Evolutionary conservation across 116 monocot genomes (phyloP).

Genomic region (Papilionanthe hybrid): DNA sequence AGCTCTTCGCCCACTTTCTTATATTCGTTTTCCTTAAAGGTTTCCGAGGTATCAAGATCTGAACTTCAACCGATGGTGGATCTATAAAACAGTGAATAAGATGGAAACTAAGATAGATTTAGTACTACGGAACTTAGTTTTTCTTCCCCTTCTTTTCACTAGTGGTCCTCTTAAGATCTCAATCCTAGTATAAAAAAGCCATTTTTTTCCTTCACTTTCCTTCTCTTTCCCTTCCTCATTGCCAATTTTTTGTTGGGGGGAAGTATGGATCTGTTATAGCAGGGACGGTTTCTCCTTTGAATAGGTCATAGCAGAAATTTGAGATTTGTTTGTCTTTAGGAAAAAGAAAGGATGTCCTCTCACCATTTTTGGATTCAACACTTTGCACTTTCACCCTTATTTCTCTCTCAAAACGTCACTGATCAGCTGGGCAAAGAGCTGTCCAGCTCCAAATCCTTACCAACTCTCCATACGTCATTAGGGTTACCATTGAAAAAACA

Average conservation of each 20-base stretch:
- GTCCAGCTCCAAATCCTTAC: not conserved
- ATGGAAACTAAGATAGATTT: not conserved
- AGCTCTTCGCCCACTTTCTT: not conserved
- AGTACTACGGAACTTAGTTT: not conserved
- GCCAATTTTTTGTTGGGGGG: not conserved
- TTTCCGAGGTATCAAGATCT: conserved; percentile 6
- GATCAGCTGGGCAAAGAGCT: not conserved
- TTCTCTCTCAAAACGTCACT: conserved; percentile 2
- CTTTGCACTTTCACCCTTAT: not conserved
- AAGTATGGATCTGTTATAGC: not conserved
- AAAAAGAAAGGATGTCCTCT: not conserved
- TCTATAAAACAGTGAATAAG: too few species aligned
- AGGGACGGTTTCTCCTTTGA: not conserved
- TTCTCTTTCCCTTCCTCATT: conserved; percentile 5
- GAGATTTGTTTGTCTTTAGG: not conserved
- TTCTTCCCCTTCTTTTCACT: not conserved
- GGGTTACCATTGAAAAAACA: not conserved
- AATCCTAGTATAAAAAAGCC: too few species aligned
- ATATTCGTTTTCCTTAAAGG: conserved; percentile 19
- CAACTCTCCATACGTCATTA: conserved; percentile 1
- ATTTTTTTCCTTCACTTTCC: not conserved
- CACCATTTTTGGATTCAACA: not conserved
- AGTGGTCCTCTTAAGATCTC: conserved; percentile 4
- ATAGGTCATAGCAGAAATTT: not conserved
- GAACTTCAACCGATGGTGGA: not conserved